Conservation (phyloP, 169 alveolate species). For the Fabrea salina region DNA sequence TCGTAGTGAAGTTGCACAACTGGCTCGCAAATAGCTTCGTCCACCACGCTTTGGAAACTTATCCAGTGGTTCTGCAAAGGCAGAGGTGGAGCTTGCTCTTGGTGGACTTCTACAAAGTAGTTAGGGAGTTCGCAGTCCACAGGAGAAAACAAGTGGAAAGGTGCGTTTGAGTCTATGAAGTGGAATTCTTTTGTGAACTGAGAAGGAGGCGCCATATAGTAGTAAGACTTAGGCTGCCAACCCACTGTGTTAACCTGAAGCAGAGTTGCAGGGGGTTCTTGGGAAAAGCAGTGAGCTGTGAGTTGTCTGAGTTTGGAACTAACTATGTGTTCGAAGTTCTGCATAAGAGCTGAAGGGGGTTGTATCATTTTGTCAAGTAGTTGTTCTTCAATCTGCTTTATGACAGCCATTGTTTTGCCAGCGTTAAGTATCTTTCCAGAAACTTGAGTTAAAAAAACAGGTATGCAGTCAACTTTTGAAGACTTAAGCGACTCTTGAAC, state of each 20-base stretch:
- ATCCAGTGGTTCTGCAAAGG: background rate
- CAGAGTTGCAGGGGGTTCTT: background rate
- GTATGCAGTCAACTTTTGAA: background rate
- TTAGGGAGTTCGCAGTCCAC: background rate
- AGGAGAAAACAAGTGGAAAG: background rate
- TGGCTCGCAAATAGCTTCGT: background rate
- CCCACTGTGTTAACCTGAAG: background rate
- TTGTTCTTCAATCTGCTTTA: background rate
- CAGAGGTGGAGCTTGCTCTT: background rate
- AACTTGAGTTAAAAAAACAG: background rate
- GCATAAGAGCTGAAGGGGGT: background rate
- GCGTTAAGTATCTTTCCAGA: background rate
- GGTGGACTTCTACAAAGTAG: background rate
- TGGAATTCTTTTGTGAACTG: background rate
- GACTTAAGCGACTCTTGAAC: background rate
- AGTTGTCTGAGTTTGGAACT: background rate
- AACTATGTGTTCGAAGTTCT: background rate
- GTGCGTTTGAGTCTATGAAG: background rate
- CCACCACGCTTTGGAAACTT: background rate
- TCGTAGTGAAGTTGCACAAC: background rate
- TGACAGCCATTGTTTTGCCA: constrained; percentile 13
- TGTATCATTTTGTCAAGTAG: background rate
- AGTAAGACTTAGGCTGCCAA: background rate
- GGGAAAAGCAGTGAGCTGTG: background rate
- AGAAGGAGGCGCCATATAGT: background rate